These are phyloP conservation scores for Sclerotinia glacialis DNA, from an alignment of 2,329 filamentous ascomycete genomes.

Conservation along the genomic window DNA sequence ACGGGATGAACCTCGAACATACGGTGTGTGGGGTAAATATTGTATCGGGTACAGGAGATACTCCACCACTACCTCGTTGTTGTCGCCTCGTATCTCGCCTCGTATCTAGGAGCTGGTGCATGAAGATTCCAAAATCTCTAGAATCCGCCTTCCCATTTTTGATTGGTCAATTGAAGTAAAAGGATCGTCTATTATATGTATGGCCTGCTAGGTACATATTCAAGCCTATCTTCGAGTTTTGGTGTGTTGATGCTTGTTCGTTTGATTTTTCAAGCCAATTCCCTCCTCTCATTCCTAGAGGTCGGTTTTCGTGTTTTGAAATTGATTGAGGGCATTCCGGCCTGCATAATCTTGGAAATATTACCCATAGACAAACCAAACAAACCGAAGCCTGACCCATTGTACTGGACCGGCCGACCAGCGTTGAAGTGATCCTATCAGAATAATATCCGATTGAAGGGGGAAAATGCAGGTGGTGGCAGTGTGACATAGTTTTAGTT, in stretches of 20 bases:
- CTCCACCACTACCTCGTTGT: conserved; percentile 2
- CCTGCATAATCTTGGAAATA: conserved; percentile 14
- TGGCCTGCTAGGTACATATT: not conserved
- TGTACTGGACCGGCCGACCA: conserved; percentile 9
- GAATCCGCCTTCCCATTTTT: not conserved
- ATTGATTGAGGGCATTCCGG: not conserved
- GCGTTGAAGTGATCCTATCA: not conserved
- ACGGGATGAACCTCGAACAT: conserved; percentile 11
- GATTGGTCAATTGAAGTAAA: not conserved
- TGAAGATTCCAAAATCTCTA: not conserved
- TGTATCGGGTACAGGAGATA: not conserved
- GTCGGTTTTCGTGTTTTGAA: not conserved
- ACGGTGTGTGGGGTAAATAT: not conserved
- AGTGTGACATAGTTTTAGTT: not conserved
- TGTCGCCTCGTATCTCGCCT: conserved; percentile 18
- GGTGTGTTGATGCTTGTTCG: conserved; percentile 1
- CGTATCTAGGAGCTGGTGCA: conserved; percentile 8
- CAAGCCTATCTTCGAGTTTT: not conserved
- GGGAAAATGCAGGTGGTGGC: not conserved
- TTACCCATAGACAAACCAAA: not conserved
- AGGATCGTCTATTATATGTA: not conserved
- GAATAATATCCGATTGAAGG: conserved; percentile 5
- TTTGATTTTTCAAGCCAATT: not conserved
- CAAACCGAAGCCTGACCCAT: not conserved
- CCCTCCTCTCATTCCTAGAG: not conserved